A percentile compares a stretch with the other conserved stretches of the same genome.
Conservation (phyloP, 2,329 filamentous ascomycete species). For the Dothideomycetidae sp. region DNA sequence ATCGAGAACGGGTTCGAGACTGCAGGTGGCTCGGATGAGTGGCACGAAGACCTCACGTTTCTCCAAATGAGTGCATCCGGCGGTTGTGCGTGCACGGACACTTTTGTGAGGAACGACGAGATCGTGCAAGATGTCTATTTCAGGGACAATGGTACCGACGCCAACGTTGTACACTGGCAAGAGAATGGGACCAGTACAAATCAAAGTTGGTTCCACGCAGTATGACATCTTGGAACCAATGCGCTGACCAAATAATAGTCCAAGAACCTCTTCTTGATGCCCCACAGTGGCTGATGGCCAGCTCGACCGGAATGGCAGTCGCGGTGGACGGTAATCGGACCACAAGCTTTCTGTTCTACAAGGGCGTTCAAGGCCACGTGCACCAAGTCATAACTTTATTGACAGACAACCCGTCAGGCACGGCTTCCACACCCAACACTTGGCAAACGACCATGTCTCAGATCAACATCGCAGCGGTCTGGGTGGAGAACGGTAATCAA, state of each 20-base stretch:
- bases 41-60: too few relatives aligned
- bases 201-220: background rate
- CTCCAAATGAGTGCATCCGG: too few relatives aligned
- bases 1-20: too few relatives aligned
- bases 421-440: background rate
- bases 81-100: background rate
- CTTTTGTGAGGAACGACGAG: too few relatives aligned
- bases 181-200: background rate
- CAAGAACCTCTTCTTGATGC: too few relatives aligned
- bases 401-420: background rate
- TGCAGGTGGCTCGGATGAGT: too few relatives aligned
- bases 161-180: background rate
- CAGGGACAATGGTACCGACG: background rate
- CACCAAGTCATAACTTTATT: conserved; percentile 2
- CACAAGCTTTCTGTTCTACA: conserved; percentile 1
- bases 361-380: background rate
- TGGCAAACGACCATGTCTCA: background rate
- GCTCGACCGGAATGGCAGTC: conserved; percentile 4
- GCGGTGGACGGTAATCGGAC: conserved; percentile 1
- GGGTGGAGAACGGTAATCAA: background rate
- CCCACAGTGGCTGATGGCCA: too few relatives aligned
- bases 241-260: too few relatives aligned
- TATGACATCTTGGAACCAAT: too few relatives aligned
- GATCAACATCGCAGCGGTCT: conserved; percentile 1
- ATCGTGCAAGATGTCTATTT: background rate